Base-by-base conservation (phyloP, 2,329 filamentous ascomycete species). In the Scedosporium apiospermum region DNA sequence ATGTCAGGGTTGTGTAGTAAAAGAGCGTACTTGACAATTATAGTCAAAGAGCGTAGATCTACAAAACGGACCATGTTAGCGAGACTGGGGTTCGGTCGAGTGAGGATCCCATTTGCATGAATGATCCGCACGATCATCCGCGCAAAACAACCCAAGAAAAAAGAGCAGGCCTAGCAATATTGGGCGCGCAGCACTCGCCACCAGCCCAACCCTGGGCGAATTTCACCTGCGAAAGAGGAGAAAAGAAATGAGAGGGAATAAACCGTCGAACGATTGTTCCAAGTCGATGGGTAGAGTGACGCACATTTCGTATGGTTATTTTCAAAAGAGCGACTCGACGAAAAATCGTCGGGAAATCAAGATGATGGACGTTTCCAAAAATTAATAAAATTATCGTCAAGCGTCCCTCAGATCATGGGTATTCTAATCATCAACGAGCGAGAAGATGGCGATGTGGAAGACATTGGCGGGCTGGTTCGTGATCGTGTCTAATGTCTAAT, bases 11-110 rank as follows among this genome's bases (percentile, higher is more conserved):
- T 67, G 69, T 69, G 71, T 74, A 68, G 68, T 55, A 57, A 61
- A 84, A 77, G 82, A 85, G 76, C 82, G 82, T 82, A 83, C 77
- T 82, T 83, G 82, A 84, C 80, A 61, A 61, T 55, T 55, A 44
- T 38, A 55, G 60, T 61, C 60, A 61, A 57, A 21, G 46, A 61
- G 59, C 30, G 60, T 61, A 41, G 49, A 34, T 61, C 60, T 61
- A 57, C 49, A 57, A 27, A 16, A 18, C 46, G 77, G 73, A 72
- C 69, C 72, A 67, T 76, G 76, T 80, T 78, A 82, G 83, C 70
- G 79, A 83, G 75, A 72, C 80, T 80, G 9, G 30, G 30, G 18
- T 55, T 30, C 23, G 18, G 51, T 30, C 18, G 68, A 65, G 72
- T 70, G 71, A 60, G 23, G 41, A 41, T 27, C 58, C 62, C 63